Base-by-base conservation (phyloP, 352 stramenopile species). In the Pythium guiyangense region DNA sequence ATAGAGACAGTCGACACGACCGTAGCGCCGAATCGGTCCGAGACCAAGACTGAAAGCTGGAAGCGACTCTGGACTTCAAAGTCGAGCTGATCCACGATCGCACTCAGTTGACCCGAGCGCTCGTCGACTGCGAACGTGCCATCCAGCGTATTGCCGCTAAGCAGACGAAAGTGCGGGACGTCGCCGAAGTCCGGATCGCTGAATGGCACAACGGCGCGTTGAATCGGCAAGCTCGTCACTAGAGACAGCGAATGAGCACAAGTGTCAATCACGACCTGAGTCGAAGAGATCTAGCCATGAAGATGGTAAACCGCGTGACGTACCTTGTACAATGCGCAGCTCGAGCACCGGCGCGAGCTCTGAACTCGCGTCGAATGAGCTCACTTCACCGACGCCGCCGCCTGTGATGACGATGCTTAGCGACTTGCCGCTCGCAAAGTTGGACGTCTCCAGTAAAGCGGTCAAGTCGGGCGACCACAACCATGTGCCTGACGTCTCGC, bases 311-410 rank as follows among this genome's bases (percentile, higher is more conserved):
- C 11, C 4, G 2, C 37, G 4, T 15, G 17, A 4, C 3, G 17
- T 67, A 83, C 75, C 69, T 72, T 79, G 66, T n/a, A 50, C 27
- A 25, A 77, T 61, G 8, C 55, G 57, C 6, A 86, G n/a, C 53
- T 74, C 69, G 17, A 86, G 58, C 22, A 67, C 48, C 4, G 77
- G 61, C 29, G 71, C 66, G 6, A 10, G 45, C 11, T 49, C 26
- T 25, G 54, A 5, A 22, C 62, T 52, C 12, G 48, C 52, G 51
- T 87, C 72, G 40, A 79, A 83, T 4, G 77, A 62, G 26, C 59
- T 66, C 20, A 87, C 52, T 64, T 83, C 77, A 34, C 77, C 77
- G 6, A 84, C 51, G 1, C 73, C 77, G 29, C 67, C 77, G 42
- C 77, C 77, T 0, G 68, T 60, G 25, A 87, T 70, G 1, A 84